phyloP scores from a whole-genome alignment of 495 filamentous ascomycete genomes.

The Cercophora scortea region DNA sequence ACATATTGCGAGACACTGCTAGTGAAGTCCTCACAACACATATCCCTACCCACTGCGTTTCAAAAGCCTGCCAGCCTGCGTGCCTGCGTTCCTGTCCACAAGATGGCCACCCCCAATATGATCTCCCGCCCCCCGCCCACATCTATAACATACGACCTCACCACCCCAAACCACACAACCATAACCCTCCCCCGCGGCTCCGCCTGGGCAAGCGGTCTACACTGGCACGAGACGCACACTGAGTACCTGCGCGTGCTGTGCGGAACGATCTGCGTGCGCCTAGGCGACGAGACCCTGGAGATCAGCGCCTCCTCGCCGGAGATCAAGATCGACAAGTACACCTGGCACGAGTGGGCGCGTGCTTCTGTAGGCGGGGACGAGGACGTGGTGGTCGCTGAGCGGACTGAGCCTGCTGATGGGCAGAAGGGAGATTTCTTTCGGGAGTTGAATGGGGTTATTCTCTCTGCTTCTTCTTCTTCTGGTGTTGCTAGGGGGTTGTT shows the following conservation, averaged over 20 bases:
- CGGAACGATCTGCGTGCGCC: constrained; percentile 15
- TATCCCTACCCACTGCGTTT: no score
- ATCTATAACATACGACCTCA: constrained; percentile 26
- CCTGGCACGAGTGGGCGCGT: constrained; percentile 20
- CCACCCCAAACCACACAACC: constrained; percentile 12
- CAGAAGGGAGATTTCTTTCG: constrained; percentile 28
- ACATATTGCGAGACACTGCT: no score
- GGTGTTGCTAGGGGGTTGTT: background rate
- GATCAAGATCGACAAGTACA: constrained; percentile 1
- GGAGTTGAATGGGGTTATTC: constrained; percentile 25
- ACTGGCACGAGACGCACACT: constrained; percentile 26
- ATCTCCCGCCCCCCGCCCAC: constrained; percentile 20
- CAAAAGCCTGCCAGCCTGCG: no score
- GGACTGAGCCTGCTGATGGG: constrained; percentile 23
- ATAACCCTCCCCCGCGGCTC: constrained; percentile 22
- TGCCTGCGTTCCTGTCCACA: no score
- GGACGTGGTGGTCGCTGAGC: constrained; percentile 21
- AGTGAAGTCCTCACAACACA: no score
- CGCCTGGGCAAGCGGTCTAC: constrained; percentile 24
- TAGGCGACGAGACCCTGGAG: background rate
- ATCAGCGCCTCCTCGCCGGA: constrained; percentile 8
- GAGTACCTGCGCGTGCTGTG: constrained; percentile 25
- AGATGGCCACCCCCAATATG: background rate
- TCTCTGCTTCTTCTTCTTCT: background rate
- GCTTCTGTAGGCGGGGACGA: constrained; percentile 11